Conservation (phyloP, 768 basidiomycete species). For the Lenzites betulinus region DNA sequence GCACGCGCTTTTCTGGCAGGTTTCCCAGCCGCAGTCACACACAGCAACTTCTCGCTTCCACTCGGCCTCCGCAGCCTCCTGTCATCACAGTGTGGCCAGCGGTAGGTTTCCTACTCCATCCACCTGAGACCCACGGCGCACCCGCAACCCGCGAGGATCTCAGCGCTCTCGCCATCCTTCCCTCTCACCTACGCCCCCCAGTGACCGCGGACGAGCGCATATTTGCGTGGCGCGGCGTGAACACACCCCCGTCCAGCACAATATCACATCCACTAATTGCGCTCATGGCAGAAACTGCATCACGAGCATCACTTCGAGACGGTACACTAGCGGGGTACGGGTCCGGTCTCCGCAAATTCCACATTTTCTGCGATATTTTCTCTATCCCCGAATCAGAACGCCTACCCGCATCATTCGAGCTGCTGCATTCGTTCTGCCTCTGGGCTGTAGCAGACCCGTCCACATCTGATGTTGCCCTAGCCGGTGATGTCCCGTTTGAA, state of each 20-base stretch:
- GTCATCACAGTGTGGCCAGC: neutral
- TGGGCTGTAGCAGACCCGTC: conserved; percentile 39
- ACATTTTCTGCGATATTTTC: conserved; percentile 36
- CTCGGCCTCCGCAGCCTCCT: neutral
- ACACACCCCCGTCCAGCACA: conserved; percentile 27
- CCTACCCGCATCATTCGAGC: conserved; percentile 30
- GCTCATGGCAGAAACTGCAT: conserved; percentile 23
- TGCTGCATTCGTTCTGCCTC: conserved; percentile 39
- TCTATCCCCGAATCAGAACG: conserved; percentile 31
- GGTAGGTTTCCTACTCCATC: neutral
- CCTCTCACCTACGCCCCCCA: conserved; percentile 28
- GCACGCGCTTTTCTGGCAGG: conserved; percentile 20
- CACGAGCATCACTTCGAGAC: conserved; percentile 27
- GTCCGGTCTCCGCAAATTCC: conserved; percentile 34
- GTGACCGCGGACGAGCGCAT: neutral
- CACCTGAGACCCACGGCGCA: neutral
- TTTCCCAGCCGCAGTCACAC: conserved; percentile 19
- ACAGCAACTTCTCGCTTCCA: neutral
- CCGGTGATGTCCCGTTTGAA: conserved; percentile 30
- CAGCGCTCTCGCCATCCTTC: conserved; percentile 13
- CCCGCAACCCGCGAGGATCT: neutral
- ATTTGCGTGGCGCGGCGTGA: conserved; percentile 39
- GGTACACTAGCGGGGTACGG: conserved; percentile 17
- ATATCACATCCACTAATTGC: conserved; percentile 30
- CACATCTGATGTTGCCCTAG: conserved; percentile 3